Percentiles rank a stretch among this genome's conserved stretches.
These are phyloP conservation scores for Eucalyptus tenuipes DNA, from an alignment of 345 rosid genomes.

Conservation along the genomic window DNA sequence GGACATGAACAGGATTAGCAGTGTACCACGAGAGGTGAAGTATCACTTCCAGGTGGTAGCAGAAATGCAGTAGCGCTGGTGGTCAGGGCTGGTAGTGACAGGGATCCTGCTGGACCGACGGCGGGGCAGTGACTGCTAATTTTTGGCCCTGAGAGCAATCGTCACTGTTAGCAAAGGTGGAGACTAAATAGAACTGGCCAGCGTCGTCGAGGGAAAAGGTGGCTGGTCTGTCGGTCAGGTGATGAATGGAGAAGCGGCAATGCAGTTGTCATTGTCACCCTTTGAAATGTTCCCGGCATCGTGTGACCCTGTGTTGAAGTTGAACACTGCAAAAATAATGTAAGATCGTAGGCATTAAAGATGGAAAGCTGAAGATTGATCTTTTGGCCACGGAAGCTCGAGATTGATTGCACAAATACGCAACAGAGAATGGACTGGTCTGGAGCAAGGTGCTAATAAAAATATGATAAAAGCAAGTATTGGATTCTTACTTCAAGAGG, in stretches of 20 bases:
- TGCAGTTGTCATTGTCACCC: neutral
- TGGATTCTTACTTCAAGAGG: neutral
- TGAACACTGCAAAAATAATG: neutral
- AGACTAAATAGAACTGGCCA: neutral
- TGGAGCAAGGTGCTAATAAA: neutral
- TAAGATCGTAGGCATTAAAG: neutral
- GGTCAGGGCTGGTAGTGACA: neutral
- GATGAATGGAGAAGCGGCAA: neutral
- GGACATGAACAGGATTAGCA: neutral
- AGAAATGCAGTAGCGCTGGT: rapidly evolving
- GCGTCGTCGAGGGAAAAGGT: rapidly evolving
- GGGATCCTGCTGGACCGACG: neutral
- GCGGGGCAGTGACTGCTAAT: neutral
- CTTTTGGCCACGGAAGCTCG: neutral
- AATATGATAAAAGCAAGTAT: neutral
- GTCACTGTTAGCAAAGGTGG: neutral
- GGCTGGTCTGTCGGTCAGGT: rapidly evolving
- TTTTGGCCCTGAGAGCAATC: neutral
- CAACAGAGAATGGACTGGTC: neutral
- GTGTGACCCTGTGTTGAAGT: neutral
- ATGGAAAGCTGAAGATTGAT: no score
- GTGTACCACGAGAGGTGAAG: neutral
- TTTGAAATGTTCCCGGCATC: neutral
- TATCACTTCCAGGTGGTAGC: neutral
- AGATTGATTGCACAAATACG: neutral